Conservation (phyloP, 805 yeast genomes). For the Ogataea degrootiae region DNA sequence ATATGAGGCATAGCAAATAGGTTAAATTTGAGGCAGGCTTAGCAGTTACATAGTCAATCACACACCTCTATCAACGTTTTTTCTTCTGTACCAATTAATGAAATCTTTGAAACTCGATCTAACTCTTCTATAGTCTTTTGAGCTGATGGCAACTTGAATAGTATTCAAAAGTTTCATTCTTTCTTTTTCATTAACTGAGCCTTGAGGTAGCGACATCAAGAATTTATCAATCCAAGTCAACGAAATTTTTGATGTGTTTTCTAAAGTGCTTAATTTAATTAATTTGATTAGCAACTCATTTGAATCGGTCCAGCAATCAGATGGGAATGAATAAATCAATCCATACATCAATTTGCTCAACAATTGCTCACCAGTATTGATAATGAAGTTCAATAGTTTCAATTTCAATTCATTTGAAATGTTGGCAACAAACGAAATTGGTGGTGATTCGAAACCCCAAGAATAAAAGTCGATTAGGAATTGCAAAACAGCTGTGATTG, state of each 20-base stretch:
- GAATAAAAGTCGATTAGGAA: constrained; percentile 75
- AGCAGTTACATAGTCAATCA: not conserved
- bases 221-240: constrained; percentile 60
- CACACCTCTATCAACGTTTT: constrained; percentile 45
- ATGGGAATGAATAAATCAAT: constrained; percentile 64
- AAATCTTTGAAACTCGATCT: constrained; percentile 72
- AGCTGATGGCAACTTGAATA: constrained; percentile 54
- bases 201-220: constrained; percentile 51
- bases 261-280: constrained; percentile 48
- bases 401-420: constrained; percentile 48
- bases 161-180: constrained; percentile 55
- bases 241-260: constrained; percentile 35
- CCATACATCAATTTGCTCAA: constrained; percentile 55
- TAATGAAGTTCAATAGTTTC: constrained; percentile 43
- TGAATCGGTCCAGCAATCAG: constrained; percentile 67
- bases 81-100: constrained; percentile 76
- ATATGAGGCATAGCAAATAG: too few species aligned
- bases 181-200: constrained; percentile 64
- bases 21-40: too few species aligned
- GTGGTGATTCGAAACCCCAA: constrained; percentile 82
- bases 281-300: constrained; percentile 67
- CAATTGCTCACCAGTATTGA: constrained; percentile 54
- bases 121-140: constrained; percentile 69
- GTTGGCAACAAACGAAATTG: constrained; percentile 61
- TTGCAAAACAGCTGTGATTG: constrained; percentile 65